These are phyloP conservation scores for Eucalyptus leucophloia DNA, from an alignment of 345 rosid genomes.

Conservation along the genomic window DNA sequence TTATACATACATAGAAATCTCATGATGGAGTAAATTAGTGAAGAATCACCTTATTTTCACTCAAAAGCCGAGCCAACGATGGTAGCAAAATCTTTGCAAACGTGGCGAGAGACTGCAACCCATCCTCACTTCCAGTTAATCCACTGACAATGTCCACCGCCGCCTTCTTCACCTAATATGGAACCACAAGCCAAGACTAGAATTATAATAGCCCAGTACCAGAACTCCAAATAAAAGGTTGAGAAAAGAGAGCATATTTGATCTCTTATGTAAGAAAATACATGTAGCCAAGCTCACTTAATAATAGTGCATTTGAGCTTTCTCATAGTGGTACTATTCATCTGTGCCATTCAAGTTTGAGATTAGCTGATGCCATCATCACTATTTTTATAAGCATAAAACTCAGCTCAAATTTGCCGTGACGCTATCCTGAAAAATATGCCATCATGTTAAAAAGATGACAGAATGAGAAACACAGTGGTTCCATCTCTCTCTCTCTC, in stretches of 20 bases:
- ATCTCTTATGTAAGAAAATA: not conserved
- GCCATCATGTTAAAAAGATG: not conserved
- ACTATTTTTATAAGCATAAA: not conserved
- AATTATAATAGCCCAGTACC: not conserved
- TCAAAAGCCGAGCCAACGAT: constrained; percentile 44
- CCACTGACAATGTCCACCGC: constrained; percentile 77
- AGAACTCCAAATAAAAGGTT: not conserved
- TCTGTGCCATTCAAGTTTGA: not conserved
- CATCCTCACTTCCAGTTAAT: constrained; percentile 82
- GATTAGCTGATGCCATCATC: not conserved
- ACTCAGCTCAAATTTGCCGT: not conserved
- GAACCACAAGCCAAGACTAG: not conserved
- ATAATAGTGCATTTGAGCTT: not conserved
- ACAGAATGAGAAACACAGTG: not conserved
- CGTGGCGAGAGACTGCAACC: constrained; percentile 47
- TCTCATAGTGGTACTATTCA: not conserved
- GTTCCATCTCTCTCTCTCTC: not conserved
- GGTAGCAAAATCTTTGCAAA: constrained; percentile 41
- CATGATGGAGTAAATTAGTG: not conserved
- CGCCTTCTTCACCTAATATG: constrained; percentile 63
- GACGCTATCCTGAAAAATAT: not conserved
- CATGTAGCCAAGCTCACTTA: not conserved
- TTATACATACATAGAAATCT: not conserved
- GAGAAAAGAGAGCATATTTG: not conserved
- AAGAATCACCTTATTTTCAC: constrained; percentile 49